phyloP scores from a whole-genome alignment of 2,329 filamentous ascomycete species.

The Nemania bipapillata region DNA sequence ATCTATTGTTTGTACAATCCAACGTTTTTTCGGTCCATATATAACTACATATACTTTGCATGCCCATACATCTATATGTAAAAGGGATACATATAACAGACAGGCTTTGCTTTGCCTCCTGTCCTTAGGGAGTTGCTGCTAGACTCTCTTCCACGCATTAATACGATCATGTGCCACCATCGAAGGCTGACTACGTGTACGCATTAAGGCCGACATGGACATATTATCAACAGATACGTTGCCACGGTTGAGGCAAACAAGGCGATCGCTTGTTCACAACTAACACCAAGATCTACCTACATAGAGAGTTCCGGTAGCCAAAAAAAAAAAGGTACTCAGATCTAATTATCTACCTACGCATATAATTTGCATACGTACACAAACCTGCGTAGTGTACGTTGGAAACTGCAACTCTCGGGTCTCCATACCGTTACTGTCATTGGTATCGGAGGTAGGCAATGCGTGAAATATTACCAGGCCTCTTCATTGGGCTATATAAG shows the following conservation, averaged over 20 bases:
- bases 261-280: neutral
- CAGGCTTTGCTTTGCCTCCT: no score
- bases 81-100: no score
- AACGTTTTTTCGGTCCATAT: no score
- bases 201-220: neutral
- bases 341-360: no score
- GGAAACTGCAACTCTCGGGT: neutral
- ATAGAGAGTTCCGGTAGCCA: neutral
- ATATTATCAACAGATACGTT: neutral
- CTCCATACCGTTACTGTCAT: neutral
- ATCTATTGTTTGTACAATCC: no score
- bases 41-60: no score
- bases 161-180: constrained; percentile 22
- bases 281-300: neutral
- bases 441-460: neutral
- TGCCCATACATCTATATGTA: no score
- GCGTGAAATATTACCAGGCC: neutral
- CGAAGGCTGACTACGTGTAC: constrained; percentile 11
- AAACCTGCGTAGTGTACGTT: no score
- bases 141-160: no score
- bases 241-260: neutral
- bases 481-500: neutral
- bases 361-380: neutral
- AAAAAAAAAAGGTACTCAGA: no score
- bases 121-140: no score